Conservation (phyloP, 192 early-diverging fungal species). For the Backusella luteola region DNA sequence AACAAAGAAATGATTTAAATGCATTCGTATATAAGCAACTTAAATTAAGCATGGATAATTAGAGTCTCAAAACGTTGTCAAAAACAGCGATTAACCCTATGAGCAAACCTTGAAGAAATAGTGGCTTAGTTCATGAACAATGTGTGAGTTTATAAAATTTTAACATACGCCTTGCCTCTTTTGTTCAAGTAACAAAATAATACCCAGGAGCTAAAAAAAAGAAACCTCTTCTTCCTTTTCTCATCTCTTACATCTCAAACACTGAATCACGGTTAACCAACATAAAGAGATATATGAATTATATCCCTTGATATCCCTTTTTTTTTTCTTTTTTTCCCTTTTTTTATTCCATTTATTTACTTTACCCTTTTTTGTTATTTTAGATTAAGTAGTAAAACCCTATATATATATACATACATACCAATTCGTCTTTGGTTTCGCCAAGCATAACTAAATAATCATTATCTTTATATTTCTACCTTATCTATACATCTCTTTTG, state of each 20-base stretch:
- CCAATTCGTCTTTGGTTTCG: background rate
- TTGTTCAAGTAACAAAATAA: too few relatives aligned
- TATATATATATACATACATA: background rate
- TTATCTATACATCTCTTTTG: background rate
- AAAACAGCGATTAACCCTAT: background rate
- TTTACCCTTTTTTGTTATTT: background rate
- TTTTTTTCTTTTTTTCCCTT: background rate
- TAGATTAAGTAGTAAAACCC: background rate
- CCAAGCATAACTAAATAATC: background rate
- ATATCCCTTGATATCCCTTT: background rate
- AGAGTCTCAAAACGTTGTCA: background rate
- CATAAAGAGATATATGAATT: slow-evolving; percentile 1
- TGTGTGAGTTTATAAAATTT: slow-evolving; percentile 1
- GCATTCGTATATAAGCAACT: background rate
- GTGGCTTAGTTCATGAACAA: background rate
- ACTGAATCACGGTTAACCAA: background rate
- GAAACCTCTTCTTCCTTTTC: slow-evolving; percentile 6
- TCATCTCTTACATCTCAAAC: slow-evolving; percentile 2
- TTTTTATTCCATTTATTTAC: background rate
- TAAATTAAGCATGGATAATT: background rate
- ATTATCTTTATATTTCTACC: background rate
- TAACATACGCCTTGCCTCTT: background rate
- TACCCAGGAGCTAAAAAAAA: background rate
- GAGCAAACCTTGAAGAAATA: background rate
- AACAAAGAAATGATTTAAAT: background rate